Evolutionary conservation across 176 grass and related monocot genomes (phyloP).

Genomic region (Hyparrhenia diplandra): DNA sequence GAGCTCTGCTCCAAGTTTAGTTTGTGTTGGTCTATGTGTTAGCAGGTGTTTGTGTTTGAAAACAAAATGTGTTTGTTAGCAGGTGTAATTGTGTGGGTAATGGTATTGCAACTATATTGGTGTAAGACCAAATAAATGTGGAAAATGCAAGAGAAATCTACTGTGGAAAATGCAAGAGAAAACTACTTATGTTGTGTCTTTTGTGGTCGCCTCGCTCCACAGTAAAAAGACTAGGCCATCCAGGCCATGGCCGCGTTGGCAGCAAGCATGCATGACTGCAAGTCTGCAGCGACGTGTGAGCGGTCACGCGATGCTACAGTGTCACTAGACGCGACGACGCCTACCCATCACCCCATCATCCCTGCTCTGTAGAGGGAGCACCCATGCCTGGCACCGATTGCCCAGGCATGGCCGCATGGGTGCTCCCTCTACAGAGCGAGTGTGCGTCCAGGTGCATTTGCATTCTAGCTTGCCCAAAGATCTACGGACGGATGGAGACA

Average conservation of each 20-base stretch:
- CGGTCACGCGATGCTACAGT: conserved; percentile 21
- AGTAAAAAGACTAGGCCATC: too few species aligned
- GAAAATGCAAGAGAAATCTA: conserved; percentile 23
- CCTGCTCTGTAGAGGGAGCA: not conserved
- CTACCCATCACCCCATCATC: not conserved
- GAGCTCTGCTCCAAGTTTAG: not conserved
- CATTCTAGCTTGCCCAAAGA: too few species aligned
- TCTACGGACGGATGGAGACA: too few species aligned
- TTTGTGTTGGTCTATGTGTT: not conserved
- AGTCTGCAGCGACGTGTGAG: not conserved
- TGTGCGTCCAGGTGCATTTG: too few species aligned
- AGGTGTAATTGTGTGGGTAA: not conserved
- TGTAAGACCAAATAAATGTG: conserved; percentile 12
- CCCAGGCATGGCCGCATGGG: too few species aligned
- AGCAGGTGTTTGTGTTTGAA: too few species aligned
- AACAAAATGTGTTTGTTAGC: not conserved
- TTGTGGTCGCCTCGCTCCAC: not conserved
- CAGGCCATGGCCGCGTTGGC: too few species aligned
- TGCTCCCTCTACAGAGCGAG: too few species aligned
- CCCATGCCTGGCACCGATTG: too few species aligned
- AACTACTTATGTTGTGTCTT: not conserved
- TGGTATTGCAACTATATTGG: conserved; percentile 8
- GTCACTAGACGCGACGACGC: not conserved
- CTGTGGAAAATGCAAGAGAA: too few species aligned
- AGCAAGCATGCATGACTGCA: not conserved